Conservation (phyloP, 805 yeast genomes). For the Metschnikowia reukaufii region DNA sequence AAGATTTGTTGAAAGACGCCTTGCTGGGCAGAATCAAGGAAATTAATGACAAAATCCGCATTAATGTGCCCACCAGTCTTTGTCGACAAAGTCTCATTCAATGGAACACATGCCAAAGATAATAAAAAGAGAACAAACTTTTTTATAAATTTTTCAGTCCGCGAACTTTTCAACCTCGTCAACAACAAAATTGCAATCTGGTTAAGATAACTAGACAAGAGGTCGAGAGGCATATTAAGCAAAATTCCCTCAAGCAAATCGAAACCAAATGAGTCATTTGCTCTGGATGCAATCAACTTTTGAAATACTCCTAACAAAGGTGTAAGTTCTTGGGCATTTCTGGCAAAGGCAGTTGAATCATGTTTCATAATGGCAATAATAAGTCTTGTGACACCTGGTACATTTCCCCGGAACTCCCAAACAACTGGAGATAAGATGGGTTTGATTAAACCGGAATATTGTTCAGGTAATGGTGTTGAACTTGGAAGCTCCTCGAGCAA, state of each 20-base stretch:
- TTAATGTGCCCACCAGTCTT: conserved; percentile 39
- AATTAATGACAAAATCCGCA: conserved; percentile 52
- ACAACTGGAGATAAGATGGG: conserved; percentile 87
- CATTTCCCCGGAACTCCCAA: conserved; percentile 92
- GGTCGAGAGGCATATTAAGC: conserved; percentile 49
- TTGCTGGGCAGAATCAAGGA: conserved; percentile 72
- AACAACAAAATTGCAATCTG: conserved; percentile 76
- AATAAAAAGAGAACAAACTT: conserved; percentile 66
- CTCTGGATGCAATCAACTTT: conserved; percentile 80
- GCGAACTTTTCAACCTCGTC: conserved; percentile 74
- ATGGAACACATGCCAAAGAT: conserved; percentile 46
- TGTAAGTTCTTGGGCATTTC: conserved; percentile 44
- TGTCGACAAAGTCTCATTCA: conserved; percentile 23
- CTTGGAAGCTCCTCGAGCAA: conserved; percentile 62
- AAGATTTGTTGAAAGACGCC: conserved; percentile 55
- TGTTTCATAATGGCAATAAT: conserved; percentile 63
- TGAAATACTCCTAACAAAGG: conserved; percentile 97
- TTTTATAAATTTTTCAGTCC: conserved; percentile 79
- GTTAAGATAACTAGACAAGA: conserved; percentile 54
- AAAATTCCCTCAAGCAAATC: conserved; percentile 77
- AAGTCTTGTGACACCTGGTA: conserved; percentile 88
- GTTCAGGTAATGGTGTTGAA: conserved; percentile 54
- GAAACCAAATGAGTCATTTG: conserved; percentile 79
- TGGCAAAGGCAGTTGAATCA: conserved; percentile 41
- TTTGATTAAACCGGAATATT: conserved; percentile 64